These are phyloP conservation scores for Candida golubevii DNA, from an alignment of 805 yeast species.

Conservation along the genomic window DNA sequence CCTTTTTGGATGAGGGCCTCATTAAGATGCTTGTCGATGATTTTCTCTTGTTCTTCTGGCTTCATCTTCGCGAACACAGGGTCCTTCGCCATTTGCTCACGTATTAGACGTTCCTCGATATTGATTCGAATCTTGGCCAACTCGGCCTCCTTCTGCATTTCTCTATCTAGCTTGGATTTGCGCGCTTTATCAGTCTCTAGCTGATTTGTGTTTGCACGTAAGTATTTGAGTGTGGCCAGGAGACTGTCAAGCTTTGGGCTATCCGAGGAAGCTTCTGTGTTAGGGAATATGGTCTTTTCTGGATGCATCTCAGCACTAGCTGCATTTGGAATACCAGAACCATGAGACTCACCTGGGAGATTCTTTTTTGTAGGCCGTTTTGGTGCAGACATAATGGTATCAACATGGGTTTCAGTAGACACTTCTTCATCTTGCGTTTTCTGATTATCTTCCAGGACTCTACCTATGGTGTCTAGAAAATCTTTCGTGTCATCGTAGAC, in stretches of 20 bases:
- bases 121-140: conserved; percentile 24
- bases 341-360: background rate
- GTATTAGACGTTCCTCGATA: conserved; percentile 32
- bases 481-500: conserved; percentile 39
- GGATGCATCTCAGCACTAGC: too few relatives aligned
- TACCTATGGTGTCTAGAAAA: conserved; percentile 26
- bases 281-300: background rate
- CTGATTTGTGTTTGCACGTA: conserved; percentile 5
- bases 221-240: conserved; percentile 15
- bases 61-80: conserved; percentile 23
- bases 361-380: background rate
- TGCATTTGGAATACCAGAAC: background rate
- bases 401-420: background rate
- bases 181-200: conserved; percentile 1
- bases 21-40: conserved; percentile 28
- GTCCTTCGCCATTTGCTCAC: conserved; percentile 27
- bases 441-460: background rate
- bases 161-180: conserved; percentile 15
- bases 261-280: background rate
- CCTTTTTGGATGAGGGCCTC: conserved; percentile 24
- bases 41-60: conserved; percentile 25
- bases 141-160: conserved; percentile 28
- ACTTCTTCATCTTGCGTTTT: background rate
- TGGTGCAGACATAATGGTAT: background rate
- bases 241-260: conserved; percentile 7